A percentile compares a stretch with the other conserved stretches of the same genome.
Conservation (phyloP, 148 eudicot species). For the Fagopyrum esculentum region DNA sequence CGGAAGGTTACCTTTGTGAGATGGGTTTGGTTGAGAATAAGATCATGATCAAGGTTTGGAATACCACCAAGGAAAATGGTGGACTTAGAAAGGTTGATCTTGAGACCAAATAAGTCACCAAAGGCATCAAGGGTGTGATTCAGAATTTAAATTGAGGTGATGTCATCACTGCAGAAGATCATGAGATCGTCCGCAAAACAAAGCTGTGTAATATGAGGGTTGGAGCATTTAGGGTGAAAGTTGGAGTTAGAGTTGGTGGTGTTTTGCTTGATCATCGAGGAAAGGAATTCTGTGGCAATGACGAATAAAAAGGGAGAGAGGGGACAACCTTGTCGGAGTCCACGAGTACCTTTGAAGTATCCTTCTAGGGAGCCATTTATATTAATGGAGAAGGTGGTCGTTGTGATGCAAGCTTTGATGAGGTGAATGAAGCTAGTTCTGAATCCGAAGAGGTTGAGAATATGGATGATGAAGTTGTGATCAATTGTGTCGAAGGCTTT, state of each 20-base stretch:
- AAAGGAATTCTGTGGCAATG: neutral
- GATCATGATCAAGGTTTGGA: too few relatives aligned
- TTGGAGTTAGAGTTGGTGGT: neutral
- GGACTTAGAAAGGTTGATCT: too few relatives aligned
- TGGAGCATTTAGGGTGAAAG: neutral
- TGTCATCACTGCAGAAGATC: neutral
- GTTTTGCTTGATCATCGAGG: neutral
- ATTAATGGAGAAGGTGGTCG: neutral
- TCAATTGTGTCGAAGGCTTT: neutral
- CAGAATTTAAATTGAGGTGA: too few relatives aligned
- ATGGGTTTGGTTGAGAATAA: too few relatives aligned
- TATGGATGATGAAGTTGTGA: too few relatives aligned
- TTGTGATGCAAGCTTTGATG: neutral
- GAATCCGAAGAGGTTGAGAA: neutral
- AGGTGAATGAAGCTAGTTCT: too few relatives aligned
- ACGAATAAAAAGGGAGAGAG: neutral
- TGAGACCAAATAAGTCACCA: too few relatives aligned
- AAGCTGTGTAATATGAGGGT: neutral
- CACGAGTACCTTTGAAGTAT: neutral
- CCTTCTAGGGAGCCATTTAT: neutral
- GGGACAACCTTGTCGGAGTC: neutral
- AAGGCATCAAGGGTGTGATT: too few relatives aligned
- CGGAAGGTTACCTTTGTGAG: too few relatives aligned
- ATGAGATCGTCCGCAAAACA: neutral
- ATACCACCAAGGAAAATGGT: too few relatives aligned